Evolutionary conservation across 352 stramenopile genomes (phyloP).

Genomic region (Ophiocytium majus): DNA sequence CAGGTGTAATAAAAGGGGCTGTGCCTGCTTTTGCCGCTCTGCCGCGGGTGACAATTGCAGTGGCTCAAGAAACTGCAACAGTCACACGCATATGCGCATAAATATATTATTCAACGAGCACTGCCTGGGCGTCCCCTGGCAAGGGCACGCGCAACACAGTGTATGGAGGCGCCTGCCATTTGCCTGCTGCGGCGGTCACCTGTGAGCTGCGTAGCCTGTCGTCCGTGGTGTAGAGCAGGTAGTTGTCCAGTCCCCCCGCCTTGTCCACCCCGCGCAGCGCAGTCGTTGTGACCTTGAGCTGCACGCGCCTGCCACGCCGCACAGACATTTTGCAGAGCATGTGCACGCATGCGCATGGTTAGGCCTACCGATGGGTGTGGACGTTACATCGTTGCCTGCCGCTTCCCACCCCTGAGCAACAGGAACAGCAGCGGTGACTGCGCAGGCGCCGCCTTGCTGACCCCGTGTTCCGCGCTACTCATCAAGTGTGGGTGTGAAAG

Average conservation of each 20-base stretch:
- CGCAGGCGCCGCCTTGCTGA: no score
- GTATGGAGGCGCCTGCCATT: background rate
- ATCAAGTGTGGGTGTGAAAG: no score
- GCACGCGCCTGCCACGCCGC: slow-evolving; percentile 84
- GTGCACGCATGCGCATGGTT: no score
- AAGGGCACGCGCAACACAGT: background rate
- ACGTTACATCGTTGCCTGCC: no score
- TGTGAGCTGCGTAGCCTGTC: slow-evolving; percentile 66
- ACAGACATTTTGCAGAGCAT: no score
- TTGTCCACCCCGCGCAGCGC: slow-evolving; percentile 88
- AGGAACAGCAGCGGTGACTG: no score
- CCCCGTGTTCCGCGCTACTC: no score
- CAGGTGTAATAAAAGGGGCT: no score
- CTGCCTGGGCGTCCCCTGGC: background rate
- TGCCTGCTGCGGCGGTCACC: background rate
- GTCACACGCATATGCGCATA: background rate
- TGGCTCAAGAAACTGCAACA: background rate
- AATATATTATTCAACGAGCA: background rate
- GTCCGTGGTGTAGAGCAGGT: slow-evolving; percentile 81
- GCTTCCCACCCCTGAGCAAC: no score
- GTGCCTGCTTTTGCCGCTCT: background rate
- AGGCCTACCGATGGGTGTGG: no score
- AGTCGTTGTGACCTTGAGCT: slow-evolving; percentile 84
- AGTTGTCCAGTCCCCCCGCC: slow-evolving; percentile 85
- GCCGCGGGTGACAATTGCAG: background rate